Percentiles rank a stretch among this genome's conserved stretches.
These are phyloP conservation scores for Rhizopus microsporus DNA, from an alignment of 371 early-diverging fungal genomes.

Conservation along the genomic window DNA sequence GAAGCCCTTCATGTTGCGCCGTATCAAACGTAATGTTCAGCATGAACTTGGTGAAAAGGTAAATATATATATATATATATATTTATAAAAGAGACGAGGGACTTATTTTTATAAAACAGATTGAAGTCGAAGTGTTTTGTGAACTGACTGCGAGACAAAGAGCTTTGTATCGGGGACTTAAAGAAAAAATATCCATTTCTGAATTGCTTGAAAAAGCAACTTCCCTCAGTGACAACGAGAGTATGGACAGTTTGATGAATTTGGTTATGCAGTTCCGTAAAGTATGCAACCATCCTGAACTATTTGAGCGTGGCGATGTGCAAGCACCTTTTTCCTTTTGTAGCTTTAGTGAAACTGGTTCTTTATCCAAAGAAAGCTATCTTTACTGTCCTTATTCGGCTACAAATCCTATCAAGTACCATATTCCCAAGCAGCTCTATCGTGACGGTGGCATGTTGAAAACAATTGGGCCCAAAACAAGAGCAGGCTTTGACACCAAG, in stretches of 20 bases:
- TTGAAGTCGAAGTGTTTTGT: constrained; percentile 85
- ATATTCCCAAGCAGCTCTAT: constrained; percentile 72
- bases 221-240: constrained; percentile 61
- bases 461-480: constrained; percentile 48
- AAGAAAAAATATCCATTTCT: constrained; percentile 82
- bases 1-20: constrained; percentile 98
- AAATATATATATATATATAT: constrained; percentile 10
- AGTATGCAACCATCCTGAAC: constrained; percentile 97
- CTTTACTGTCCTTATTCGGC: constrained; percentile 66
- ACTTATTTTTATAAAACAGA: constrained; percentile 31
- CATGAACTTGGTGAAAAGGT: constrained; percentile 91
- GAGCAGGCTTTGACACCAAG: constrained; percentile 53
- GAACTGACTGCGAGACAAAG: constrained; percentile 85
- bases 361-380: constrained; percentile 63
- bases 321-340: constrained; percentile 71
- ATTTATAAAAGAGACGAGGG: neutral
- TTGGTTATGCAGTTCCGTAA: constrained; percentile 98
- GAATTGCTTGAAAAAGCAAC: constrained; percentile 79
- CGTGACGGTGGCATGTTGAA: constrained; percentile 61
- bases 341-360: constrained; percentile 60
- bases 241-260: constrained; percentile 87
- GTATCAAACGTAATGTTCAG: constrained; percentile 96
- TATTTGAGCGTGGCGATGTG: constrained; percentile 94
- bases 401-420: constrained; percentile 59
- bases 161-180: constrained; percentile 74